Conservation (phyloP, 768 basidiomycete species). For the Lentinula boryana region DNA sequence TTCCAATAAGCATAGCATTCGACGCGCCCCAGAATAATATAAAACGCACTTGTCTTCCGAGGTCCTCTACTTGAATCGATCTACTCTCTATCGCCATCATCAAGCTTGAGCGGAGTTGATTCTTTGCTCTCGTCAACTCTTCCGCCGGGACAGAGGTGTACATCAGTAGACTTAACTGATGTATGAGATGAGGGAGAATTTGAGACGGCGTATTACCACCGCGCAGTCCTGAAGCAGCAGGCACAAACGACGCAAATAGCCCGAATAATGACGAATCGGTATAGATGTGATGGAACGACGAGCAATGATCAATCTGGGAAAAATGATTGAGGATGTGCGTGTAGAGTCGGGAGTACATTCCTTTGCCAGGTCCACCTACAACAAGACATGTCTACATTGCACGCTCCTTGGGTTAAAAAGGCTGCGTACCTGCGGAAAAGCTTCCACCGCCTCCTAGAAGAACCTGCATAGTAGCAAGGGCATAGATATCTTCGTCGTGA, state of each 20-base stretch:
- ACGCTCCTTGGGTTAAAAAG: neutral
- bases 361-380: conserved; percentile 91
- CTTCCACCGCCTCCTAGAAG: conserved; percentile 93
- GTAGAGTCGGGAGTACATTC: conserved; percentile 97
- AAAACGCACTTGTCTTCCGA: conserved; percentile 74
- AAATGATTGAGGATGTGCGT: conserved; percentile 94
- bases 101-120: conserved; percentile 87
- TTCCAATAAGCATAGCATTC: conserved; percentile 1
- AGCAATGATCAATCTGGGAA: conserved; percentile 90
- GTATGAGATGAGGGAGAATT: conserved; percentile 78
- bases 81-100: conserved; percentile 94
- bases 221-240: conserved; percentile 46
- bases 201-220: conserved; percentile 62
- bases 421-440: conserved; percentile 77
- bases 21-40: neutral
- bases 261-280: conserved; percentile 92
- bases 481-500: conserved; percentile 87
- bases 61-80: conserved; percentile 79
- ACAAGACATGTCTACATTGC: neutral
- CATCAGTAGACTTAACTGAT: conserved; percentile 80
- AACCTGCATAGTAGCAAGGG: conserved; percentile 90
- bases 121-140: conserved; percentile 87
- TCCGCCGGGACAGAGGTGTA: conserved; percentile 56
- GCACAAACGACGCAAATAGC: conserved; percentile 80
- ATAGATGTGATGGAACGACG: conserved; percentile 97